Percentiles rank a stretch among this genome's conserved stretches.
Evolutionary conservation across 1,284 basidiomycete species (phyloP).

Genomic region (Puccinia coronata): DNA sequence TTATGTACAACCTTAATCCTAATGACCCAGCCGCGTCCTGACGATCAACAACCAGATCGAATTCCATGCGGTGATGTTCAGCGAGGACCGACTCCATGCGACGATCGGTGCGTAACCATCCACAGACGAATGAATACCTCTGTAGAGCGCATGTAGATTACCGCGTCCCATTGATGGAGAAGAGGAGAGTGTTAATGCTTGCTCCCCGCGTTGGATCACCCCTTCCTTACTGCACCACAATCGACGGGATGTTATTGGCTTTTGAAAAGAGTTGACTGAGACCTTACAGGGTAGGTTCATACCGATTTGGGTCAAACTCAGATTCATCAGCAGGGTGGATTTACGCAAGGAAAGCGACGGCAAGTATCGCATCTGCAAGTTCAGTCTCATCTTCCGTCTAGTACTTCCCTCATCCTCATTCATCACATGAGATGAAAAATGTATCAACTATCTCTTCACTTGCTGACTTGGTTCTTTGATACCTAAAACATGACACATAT

Average conservation of each 20-base stretch:
- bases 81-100: conserved; percentile 23
- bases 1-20: not conserved
- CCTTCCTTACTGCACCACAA: no score
- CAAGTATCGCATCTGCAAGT: conserved; percentile 38
- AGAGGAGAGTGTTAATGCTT: not conserved
- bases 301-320: not conserved
- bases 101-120: conserved; percentile 5
- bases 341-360: conserved; percentile 28
- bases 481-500: no score
- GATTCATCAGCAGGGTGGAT: conserved; percentile 35
- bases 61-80: conserved; percentile 45
- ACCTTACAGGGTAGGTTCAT: conserved; percentile 15
- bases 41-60: conserved; percentile 36
- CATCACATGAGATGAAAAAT: not conserved
- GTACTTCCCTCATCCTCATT: not conserved
- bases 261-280: not conserved
- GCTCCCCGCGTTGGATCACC: no score
- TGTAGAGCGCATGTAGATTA: no score
- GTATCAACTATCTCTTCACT: no score
- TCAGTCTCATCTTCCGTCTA: no score
- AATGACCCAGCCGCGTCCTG: conserved; percentile 17
- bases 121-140: not conserved
- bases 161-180: no score
- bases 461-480: no score
- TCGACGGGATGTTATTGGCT: not conserved